Evolutionary conservation across 805 yeast species (phyloP).

Genomic region (Suhomyces xylopsoci): DNA sequence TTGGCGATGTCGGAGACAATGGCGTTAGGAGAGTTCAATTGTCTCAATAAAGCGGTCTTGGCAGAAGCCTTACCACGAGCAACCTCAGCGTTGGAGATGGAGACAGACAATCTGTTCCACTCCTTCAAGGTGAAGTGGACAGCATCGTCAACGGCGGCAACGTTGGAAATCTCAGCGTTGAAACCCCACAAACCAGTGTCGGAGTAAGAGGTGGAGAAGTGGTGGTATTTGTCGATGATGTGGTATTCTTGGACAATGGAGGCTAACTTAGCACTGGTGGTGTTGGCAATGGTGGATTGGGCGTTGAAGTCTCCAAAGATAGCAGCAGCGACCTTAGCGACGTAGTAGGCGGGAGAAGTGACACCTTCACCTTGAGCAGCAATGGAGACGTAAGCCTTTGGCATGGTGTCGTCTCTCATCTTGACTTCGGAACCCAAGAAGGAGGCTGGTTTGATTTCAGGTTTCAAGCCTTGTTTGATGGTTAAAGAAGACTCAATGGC

Average conservation of each 20-base stretch:
- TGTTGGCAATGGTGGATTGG: constrained; percentile 48
- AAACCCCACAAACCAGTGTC: constrained; percentile 87
- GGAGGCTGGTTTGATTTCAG: constrained; percentile 48
- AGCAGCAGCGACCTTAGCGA: constrained; percentile 71
- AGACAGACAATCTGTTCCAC: constrained; percentile 81
- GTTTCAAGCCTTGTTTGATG: constrained; percentile 51
- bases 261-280: constrained; percentile 64
- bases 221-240: constrained; percentile 66
- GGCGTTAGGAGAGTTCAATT: constrained; percentile 47
- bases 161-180: constrained; percentile 60
- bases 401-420: constrained; percentile 83
- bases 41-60: constrained; percentile 58
- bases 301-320: constrained; percentile 54
- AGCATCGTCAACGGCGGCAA: constrained; percentile 65
- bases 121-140: constrained; percentile 79
- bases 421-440: constrained; percentile 86
- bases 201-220: constrained; percentile 69
- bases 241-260: constrained; percentile 68
- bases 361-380: constrained; percentile 72
- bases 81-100: constrained; percentile 74
- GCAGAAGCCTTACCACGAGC: constrained; percentile 71
- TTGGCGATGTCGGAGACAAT: constrained; percentile 57
- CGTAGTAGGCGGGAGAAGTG: constrained; percentile 61
- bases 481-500: constrained; percentile 53
- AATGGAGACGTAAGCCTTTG: constrained; percentile 73